A percentile compares a stretch with the other conserved stretches of the same genome.
phyloP scores from a whole-genome alignment of 495 filamentous ascomycete species.

The Penicillium flavigenum region DNA sequence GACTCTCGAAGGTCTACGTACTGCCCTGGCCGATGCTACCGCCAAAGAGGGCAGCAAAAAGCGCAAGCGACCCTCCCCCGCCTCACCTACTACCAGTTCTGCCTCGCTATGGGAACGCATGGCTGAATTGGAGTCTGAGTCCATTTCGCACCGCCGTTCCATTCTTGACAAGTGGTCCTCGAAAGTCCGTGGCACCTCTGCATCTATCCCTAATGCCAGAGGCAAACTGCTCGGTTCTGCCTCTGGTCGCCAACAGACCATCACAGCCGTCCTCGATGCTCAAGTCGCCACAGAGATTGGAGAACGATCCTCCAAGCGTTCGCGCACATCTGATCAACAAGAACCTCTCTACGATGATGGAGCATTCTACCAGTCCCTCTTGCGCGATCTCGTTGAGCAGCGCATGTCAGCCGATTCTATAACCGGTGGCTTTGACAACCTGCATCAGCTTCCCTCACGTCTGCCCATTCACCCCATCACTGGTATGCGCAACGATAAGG shows the following conservation, averaged over 20 bases:
- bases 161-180: slow-evolving; percentile 50
- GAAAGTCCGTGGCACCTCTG: slow-evolving; percentile 50
- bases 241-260: slow-evolving; percentile 51
- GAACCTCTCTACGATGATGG: slow-evolving; percentile 81
- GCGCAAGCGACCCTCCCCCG: slow-evolving; percentile 53
- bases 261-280: slow-evolving; percentile 70
- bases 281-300: slow-evolving; percentile 66
- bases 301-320: slow-evolving; percentile 63
- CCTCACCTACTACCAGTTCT: slow-evolving; percentile 49
- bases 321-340: slow-evolving; percentile 21
- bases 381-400: slow-evolving; percentile 90
- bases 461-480: slow-evolving; percentile 46
- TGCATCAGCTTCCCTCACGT: slow-evolving; percentile 38
- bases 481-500: slow-evolving; percentile 77
- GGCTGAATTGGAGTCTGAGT: slow-evolving; percentile 58
- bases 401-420: slow-evolving; percentile 57
- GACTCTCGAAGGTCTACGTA: slow-evolving; percentile 71
- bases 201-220: slow-evolving; percentile 37
- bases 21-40: slow-evolving; percentile 53
- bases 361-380: slow-evolving; percentile 85
- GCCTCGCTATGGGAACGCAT: slow-evolving; percentile 71
- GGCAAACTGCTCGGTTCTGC: slow-evolving; percentile 48
- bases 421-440: slow-evolving; percentile 44
- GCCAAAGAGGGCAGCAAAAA: slow-evolving; percentile 53
- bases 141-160: slow-evolving; percentile 43